Percentiles rank a stretch among this genome's conserved stretches.
These are phyloP conservation scores for Hypoxylon intermedium DNA, from an alignment of 495 filamentous ascomycete species.

Conservation along the genomic window DNA sequence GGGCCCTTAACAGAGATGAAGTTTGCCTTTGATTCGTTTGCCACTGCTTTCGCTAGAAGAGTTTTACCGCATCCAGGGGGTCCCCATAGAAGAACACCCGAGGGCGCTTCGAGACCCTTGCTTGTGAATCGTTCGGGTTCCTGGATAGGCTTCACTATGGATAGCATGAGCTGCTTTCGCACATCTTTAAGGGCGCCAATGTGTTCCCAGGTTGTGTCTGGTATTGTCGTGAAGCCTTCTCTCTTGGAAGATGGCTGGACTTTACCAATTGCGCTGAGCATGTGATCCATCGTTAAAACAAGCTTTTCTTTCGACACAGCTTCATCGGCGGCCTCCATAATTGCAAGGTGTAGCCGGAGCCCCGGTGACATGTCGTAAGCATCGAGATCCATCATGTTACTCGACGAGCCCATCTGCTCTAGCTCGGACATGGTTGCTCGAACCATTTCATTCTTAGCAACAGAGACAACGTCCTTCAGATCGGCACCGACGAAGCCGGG, in stretches of 20 bases:
- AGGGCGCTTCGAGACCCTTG: slow-evolving; percentile 86
- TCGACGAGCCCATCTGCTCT: slow-evolving; percentile 35
- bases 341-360: slow-evolving; percentile 38
- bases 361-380: slow-evolving; percentile 27
- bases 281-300: slow-evolving; percentile 45
- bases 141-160: slow-evolving; percentile 92
- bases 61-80: slow-evolving; percentile 98
- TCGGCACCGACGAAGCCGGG: slow-evolving; percentile 97
- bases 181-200: slow-evolving; percentile 85
- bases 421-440: slow-evolving; percentile 60
- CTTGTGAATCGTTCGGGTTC: slow-evolving; percentile 78
- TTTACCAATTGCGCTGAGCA: slow-evolving; percentile 71
- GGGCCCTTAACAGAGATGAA: slow-evolving; percentile 98
- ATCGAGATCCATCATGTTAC: slow-evolving; percentile 34
- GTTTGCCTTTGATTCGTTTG: slow-evolving; percentile 93
- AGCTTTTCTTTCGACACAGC: slow-evolving; percentile 57
- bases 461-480: slow-evolving; percentile 80
- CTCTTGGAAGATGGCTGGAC: slow-evolving; percentile 94
- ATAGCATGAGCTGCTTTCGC: slow-evolving; percentile 81
- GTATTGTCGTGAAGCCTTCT: slow-evolving; percentile 95
- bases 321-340: slow-evolving; percentile 40
- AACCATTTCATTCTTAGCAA: slow-evolving; percentile 71
- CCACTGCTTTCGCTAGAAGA: slow-evolving; percentile 92
- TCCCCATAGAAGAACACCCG: slow-evolving; percentile 94
- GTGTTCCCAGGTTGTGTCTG: slow-evolving; percentile 94